These are phyloP conservation scores for Aspergillus brunneoviolaceus DNA, from an alignment of 2,329 filamentous ascomycete species.

Conservation along the genomic window DNA sequence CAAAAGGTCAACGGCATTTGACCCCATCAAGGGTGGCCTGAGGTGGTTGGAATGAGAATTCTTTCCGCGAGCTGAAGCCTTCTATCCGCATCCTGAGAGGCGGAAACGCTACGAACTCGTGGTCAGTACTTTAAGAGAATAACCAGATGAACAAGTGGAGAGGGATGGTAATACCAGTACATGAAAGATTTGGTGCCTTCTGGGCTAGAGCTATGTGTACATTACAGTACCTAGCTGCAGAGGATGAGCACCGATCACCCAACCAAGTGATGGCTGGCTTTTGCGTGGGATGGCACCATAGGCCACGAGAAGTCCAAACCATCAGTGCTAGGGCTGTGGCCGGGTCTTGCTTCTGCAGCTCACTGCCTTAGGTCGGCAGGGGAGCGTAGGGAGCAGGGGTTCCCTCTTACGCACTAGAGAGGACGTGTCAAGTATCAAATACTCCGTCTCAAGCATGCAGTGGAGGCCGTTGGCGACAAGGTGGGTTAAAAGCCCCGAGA, in stretches of 20 bases:
- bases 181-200: too few species aligned
- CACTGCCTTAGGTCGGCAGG: neutral
- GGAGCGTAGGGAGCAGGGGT: neutral
- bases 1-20: too few species aligned
- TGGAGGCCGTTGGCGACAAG: neutral
- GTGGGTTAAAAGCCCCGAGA: slow-evolving; percentile 11
- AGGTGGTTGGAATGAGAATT: neutral
- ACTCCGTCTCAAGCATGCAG: slow-evolving; percentile 3
- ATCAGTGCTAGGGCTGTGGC: slow-evolving; percentile 9
- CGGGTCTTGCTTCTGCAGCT: slow-evolving; percentile 9
- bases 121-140: neutral
- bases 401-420: neutral
- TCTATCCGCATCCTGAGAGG: neutral
- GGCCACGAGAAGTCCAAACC: slow-evolving; percentile 11
- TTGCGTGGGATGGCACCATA: slow-evolving; percentile 9
- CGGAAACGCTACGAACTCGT: neutral
- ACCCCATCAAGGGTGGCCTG: too few species aligned
- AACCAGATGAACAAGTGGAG: neutral
- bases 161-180: neutral
- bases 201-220: neutral
- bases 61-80: neutral
- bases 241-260: slow-evolving; percentile 4
- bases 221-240: neutral
- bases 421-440: slow-evolving; percentile 11
- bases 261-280: slow-evolving; percentile 10